Percentiles rank a stretch among this genome's conserved stretches.
Evolutionary conservation across 805 yeast species (phyloP).

Genomic region (Saccharomycopsis sp.): DNA sequence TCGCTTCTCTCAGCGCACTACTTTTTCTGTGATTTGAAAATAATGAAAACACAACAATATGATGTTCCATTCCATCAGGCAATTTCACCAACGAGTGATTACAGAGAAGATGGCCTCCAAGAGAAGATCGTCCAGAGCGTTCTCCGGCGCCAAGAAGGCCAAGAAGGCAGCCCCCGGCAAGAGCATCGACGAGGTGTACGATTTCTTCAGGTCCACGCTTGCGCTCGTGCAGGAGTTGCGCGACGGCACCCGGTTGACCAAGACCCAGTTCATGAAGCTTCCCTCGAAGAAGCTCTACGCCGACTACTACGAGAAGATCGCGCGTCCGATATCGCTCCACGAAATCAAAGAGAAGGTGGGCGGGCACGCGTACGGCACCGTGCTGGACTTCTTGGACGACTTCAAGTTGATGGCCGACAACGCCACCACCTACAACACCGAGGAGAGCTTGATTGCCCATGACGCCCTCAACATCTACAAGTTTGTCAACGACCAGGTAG

Average conservation of each 20-base stretch:
- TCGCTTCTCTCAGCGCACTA: too few relatives aligned
- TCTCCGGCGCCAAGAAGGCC: slow-evolving; percentile 8
- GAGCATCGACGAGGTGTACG: slow-evolving; percentile 8
- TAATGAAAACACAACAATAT: too few relatives aligned
- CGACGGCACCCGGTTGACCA: slow-evolving; percentile 16
- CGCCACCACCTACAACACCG: slow-evolving; percentile 66
- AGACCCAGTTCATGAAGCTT: slow-evolving; percentile 51
- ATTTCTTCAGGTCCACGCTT: slow-evolving; percentile 12
- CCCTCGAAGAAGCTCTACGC: slow-evolving; percentile 73
- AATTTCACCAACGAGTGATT: too few relatives aligned
- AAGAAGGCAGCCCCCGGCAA: not conserved
- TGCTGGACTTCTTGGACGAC: slow-evolving; percentile 44
- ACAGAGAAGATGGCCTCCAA: slow-evolving; percentile 10
- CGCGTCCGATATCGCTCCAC: slow-evolving; percentile 57
- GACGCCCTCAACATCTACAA: slow-evolving; percentile 52
- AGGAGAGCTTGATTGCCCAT: slow-evolving; percentile 52
- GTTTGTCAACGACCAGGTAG: slow-evolving; percentile 44
- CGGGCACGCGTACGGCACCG: slow-evolving; percentile 29
- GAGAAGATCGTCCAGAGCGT: slow-evolving; percentile 9
- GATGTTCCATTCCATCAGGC: too few relatives aligned
- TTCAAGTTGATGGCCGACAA: slow-evolving; percentile 59
- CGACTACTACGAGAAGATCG: slow-evolving; percentile 63
- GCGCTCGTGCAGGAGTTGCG: slow-evolving; percentile 13
- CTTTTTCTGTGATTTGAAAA: too few relatives aligned
- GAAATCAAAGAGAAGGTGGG: slow-evolving; percentile 49